phyloP scores from a whole-genome alignment of 208 protist genomes.

The Acanthamoeba triangularis region DNA sequence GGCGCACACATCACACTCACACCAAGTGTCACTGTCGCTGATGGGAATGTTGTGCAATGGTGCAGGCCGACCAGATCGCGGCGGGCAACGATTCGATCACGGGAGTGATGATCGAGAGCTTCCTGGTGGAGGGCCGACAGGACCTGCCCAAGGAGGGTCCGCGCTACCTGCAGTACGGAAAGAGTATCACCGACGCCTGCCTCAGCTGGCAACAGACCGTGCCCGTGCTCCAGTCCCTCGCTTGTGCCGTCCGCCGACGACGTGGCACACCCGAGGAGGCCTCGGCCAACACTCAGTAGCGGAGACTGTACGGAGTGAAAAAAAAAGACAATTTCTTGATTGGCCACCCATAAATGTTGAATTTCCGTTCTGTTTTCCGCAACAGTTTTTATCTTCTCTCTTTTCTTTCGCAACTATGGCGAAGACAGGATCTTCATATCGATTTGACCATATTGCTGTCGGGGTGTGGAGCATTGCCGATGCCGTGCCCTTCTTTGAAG shows the following conservation, averaged over 20 bases:
- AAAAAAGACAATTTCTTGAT: background rate
- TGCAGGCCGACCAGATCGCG: conserved; percentile 76
- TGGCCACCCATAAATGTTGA: too few species aligned
- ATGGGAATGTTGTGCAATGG: background rate
- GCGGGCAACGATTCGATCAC: conserved; percentile 77
- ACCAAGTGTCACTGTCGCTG: background rate
- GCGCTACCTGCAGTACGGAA: conserved; percentile 84
- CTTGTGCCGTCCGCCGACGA: conserved; percentile 65
- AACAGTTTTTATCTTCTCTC: too few species aligned
- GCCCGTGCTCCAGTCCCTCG: conserved; percentile 82
- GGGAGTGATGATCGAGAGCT: conserved; percentile 91
- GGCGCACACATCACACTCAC: background rate
- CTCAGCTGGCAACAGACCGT: conserved; percentile 84
- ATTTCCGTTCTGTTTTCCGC: too few species aligned
- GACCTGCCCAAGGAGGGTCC: conserved; percentile 59
- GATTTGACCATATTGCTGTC: background rate
- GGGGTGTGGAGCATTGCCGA: conserved; percentile 16
- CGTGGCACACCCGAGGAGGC: conserved; percentile 18
- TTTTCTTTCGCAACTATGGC: too few species aligned
- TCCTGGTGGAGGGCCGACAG: conserved; percentile 89
- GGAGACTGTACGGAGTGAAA: background rate
- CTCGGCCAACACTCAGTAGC: conserved; percentile 27
- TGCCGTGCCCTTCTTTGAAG: background rate
- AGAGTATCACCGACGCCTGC: conserved; percentile 88
- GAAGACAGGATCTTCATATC: background rate